Conservation (phyloP, 2,329 filamentous ascomycete species). For the Hypomyces perniciosus region DNA sequence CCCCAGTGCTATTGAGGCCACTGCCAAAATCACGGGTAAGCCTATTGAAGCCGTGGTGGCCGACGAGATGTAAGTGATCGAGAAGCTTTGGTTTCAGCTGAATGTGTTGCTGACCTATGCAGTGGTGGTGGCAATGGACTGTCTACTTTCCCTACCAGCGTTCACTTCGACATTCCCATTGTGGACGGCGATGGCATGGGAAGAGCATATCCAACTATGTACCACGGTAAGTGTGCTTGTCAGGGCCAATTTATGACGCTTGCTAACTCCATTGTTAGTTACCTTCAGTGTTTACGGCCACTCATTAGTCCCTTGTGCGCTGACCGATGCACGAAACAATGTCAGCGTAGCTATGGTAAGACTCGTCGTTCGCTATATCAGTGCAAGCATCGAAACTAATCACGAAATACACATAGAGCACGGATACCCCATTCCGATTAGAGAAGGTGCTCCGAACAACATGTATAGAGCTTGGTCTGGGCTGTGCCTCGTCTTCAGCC, state of each 20-base stretch:
- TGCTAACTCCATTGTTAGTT: constrained; percentile 17
- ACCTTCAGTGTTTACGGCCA: constrained; percentile 34
- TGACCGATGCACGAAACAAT: constrained; percentile 33
- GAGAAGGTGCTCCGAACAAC: constrained; percentile 31
- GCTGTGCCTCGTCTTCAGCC: constrained; percentile 30
- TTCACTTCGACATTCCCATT: constrained; percentile 31
- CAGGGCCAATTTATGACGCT: fast-evolving
- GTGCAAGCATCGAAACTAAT: neutral
- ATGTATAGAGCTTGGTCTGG: constrained; percentile 33
- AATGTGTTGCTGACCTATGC: neutral
- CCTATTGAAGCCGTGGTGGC: constrained; percentile 28
- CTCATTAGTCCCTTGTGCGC: constrained; percentile 29
- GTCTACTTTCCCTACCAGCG: constrained; percentile 27
- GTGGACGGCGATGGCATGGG: constrained; percentile 35
- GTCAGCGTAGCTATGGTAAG: constrained; percentile 27
- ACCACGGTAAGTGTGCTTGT: constrained; percentile 22
- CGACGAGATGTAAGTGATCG: constrained; percentile 32
- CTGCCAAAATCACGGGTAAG: constrained; percentile 27
- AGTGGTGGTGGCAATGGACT: constrained; percentile 36
- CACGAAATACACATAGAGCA: constrained; percentile 18
- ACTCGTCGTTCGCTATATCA: neutral
- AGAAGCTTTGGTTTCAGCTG: neutral
- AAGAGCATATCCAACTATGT: constrained; percentile 33
- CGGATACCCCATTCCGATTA: constrained; percentile 28
- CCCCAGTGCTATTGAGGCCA: constrained; percentile 29